phyloP scores from a whole-genome alignment of 2,329 filamentous ascomycete species.

The Dothistroma septosporum region DNA sequence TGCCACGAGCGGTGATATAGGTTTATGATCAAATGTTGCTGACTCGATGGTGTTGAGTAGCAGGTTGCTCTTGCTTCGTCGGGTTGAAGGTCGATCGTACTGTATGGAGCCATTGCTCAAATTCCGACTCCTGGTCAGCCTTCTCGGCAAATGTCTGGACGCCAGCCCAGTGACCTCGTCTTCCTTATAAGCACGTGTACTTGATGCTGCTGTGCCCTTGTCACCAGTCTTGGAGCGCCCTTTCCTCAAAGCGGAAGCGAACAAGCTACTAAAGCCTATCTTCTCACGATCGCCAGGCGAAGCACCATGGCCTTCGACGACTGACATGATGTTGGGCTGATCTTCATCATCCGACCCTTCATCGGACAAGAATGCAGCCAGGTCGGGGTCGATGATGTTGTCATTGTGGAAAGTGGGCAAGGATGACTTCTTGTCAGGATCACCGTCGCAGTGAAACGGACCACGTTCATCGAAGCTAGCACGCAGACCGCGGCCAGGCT shows the following conservation, averaged over 20 bases:
- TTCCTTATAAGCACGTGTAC: constrained; percentile 60
- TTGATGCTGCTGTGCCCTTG: constrained; percentile 68
- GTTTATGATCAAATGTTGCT: constrained; percentile 12
- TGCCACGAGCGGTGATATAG: constrained; percentile 16
- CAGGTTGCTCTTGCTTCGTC: constrained; percentile 55
- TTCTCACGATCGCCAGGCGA: constrained; percentile 67
- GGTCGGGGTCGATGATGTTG: constrained; percentile 95
- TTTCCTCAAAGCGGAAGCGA: constrained; percentile 67
- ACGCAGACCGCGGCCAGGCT: constrained; percentile 68
- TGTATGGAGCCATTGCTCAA: constrained; percentile 75
- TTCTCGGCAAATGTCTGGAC: constrained; percentile 55
- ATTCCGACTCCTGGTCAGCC: constrained; percentile 69
- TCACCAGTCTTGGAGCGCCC: constrained; percentile 68
- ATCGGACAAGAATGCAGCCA: constrained; percentile 94
- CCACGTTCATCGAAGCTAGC: constrained; percentile 70
- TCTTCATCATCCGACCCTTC: constrained; percentile 84
- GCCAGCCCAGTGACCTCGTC: constrained; percentile 60
- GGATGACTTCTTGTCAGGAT: constrained; percentile 59
- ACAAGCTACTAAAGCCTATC: constrained; percentile 65
- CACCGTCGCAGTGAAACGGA: constrained; percentile 79
- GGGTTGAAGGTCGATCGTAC: constrained; percentile 67
- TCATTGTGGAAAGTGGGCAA: constrained; percentile 95
- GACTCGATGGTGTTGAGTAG: constrained; percentile 44
- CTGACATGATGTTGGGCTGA: constrained; percentile 76
- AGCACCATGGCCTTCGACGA: constrained; percentile 51